Evolutionary conservation across 495 filamentous ascomycete species (phyloP).

Genomic region (Xylaria intraflava): DNA sequence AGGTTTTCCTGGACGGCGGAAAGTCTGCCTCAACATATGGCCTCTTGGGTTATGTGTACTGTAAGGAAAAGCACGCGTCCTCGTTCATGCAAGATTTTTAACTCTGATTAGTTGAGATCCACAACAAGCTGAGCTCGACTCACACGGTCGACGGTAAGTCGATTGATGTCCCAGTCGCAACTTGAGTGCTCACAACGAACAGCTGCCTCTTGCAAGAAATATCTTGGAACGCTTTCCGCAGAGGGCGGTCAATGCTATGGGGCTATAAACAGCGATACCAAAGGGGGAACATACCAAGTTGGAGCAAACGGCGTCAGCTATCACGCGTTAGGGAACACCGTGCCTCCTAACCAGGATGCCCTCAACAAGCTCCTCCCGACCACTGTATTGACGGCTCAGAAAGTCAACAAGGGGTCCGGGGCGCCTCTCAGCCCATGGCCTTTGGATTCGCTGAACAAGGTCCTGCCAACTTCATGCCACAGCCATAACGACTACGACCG

Average conservation of each 20-base stretch:
- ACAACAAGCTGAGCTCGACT: conserved; percentile 23
- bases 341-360: conserved; percentile 24
- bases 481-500: conserved; percentile 30
- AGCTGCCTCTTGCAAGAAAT: conserved; percentile 21
- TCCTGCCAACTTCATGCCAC: conserved; percentile 24
- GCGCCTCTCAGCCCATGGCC: conserved; percentile 27
- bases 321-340: conserved; percentile 21
- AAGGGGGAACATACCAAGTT: conserved; percentile 27
- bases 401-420: conserved; percentile 20
- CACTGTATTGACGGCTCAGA: conserved; percentile 16
- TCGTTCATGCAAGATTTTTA: background rate
- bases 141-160: conserved; percentile 24
- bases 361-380: conserved; percentile 23
- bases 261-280: conserved; percentile 22
- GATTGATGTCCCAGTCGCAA: background rate
- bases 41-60: conserved; percentile 25
- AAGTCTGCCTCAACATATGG: conserved; percentile 20
- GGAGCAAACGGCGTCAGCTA: conserved; percentile 23
- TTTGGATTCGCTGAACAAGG: conserved; percentile 22
- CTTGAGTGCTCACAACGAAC: conserved; percentile 5
- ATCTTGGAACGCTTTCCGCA: conserved; percentile 19
- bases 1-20: conserved; percentile 23
- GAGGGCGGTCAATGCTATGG: conserved; percentile 22
- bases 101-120: conserved; percentile 22
- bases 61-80: conserved; percentile 7